Conservation (phyloP, 2,329 filamentous ascomycete genomes). For the Lachnellula occidentalis region DNA sequence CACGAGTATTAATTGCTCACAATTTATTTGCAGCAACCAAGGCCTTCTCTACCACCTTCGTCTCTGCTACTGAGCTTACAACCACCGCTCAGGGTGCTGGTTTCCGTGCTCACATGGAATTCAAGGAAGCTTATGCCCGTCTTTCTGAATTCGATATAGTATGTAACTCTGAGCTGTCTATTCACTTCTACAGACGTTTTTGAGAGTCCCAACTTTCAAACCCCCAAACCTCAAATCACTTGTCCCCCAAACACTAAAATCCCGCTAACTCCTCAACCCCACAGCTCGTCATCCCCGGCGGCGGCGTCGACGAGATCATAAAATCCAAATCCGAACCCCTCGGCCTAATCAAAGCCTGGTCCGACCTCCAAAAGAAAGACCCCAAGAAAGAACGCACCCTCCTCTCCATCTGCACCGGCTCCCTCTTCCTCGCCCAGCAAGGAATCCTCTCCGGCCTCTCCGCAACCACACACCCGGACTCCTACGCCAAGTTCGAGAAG, state of each 20-base stretch:
- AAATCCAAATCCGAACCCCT: conserved; percentile 65
- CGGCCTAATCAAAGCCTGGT: conserved; percentile 67
- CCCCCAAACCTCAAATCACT: too few relatives aligned
- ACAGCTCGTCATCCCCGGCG: conserved; percentile 66
- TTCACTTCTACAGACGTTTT: not conserved
- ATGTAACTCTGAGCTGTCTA: not conserved
- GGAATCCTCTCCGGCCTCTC: conserved; percentile 74
- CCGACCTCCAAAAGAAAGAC: conserved; percentile 74
- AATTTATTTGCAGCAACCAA: conserved; percentile 22
- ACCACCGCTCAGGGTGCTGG: conserved; percentile 58
- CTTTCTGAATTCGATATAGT: conserved; percentile 56
- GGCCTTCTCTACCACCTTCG: conserved; percentile 25
- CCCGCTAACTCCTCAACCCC: too few relatives aligned
- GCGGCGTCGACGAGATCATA: conserved; percentile 54
- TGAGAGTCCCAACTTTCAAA: too few relatives aligned
- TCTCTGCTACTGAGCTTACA: conserved; percentile 45
- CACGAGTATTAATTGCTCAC: not conserved
- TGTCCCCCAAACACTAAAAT: too few relatives aligned
- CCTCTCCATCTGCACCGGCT: conserved; percentile 73
- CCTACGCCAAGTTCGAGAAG: conserved; percentile 74
- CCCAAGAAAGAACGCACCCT: conserved; percentile 75
- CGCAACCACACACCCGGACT: conserved; percentile 78
- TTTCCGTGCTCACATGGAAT: conserved; percentile 69
- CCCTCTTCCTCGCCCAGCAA: conserved; percentile 69
- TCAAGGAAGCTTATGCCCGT: conserved; percentile 69